These are phyloP conservation scores for Sporothrix luriei DNA, from an alignment of 2,329 filamentous ascomycete genomes.

Conservation along the genomic window DNA sequence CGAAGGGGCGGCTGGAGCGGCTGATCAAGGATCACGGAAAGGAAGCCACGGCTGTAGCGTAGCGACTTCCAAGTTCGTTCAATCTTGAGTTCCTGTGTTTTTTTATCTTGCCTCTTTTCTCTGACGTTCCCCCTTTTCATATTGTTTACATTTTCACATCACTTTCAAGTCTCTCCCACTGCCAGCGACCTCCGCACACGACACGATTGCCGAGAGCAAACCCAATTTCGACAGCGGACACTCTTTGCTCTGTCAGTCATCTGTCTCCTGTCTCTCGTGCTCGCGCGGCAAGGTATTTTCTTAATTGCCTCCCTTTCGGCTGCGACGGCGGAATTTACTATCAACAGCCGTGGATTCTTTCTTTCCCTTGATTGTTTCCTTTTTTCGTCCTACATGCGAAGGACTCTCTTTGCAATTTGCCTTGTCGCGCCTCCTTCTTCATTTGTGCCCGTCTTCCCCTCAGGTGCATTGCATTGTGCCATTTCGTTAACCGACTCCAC, in stretches of 20 bases:
- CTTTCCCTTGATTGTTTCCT: neutral
- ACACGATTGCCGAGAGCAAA: constrained; percentile 13
- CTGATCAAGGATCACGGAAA: constrained; percentile 25
- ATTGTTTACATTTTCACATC: neutral
- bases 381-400: neutral
- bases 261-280: neutral
- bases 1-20: constrained; percentile 28
- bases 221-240: constrained; percentile 9
- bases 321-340: neutral
- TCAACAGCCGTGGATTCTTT: neutral
- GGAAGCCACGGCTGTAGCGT: constrained; percentile 28
- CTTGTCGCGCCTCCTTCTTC: neutral
- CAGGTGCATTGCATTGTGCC: neutral
- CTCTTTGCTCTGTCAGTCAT: neutral
- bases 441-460: constrained; percentile 3
- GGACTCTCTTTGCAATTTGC: neutral
- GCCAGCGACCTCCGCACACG: neutral
- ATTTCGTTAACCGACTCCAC: constrained; percentile 30
- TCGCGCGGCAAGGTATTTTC: neutral
- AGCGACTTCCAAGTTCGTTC: constrained; percentile 13
- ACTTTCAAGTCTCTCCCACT: neutral
- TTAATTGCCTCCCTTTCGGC: constrained; percentile 6
- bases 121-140: constrained; percentile 1
- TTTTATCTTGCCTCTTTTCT: neutral
- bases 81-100: neutral